phyloP scores from a whole-genome alignment of 2,329 filamentous ascomycete genomes.

The Pyrenochaeta sp. region DNA sequence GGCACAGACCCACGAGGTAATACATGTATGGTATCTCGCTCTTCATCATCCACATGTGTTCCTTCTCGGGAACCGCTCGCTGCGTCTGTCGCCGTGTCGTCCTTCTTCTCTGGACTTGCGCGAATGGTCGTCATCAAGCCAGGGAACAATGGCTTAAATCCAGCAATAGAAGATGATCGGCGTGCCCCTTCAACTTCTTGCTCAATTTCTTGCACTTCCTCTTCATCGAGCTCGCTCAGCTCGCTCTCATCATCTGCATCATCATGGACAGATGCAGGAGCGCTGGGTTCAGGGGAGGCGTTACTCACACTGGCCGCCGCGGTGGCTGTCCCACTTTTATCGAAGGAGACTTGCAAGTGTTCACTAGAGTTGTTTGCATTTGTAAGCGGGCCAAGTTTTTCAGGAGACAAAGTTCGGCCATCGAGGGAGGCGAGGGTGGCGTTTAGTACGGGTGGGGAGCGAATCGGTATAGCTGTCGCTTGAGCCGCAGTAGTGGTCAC shows the following conservation, averaged over 20 bases:
- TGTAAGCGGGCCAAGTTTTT: slow-evolving; percentile 17
- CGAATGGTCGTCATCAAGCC: slow-evolving; percentile 30
- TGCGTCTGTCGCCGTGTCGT: neutral
- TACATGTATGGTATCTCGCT: slow-evolving; percentile 3
- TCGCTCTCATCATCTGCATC: slow-evolving; percentile 65
- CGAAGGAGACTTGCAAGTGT: slow-evolving; percentile 25
- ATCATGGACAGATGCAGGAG: slow-evolving; percentile 64
- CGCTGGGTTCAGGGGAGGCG: slow-evolving; percentile 57
- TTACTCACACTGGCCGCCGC: slow-evolving; percentile 39
- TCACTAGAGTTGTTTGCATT: slow-evolving; percentile 16
- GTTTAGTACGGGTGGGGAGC: slow-evolving; percentile 35
- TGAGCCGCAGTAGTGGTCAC: slow-evolving; percentile 38
- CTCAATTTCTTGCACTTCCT: slow-evolving; percentile 46
- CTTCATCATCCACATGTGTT: neutral
- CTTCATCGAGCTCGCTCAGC: slow-evolving; percentile 61
- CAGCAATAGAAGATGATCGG: slow-evolving; percentile 23
- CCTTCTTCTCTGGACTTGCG: slow-evolving; percentile 3
- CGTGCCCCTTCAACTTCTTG: slow-evolving; percentile 28
- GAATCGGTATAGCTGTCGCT: slow-evolving; percentile 44
- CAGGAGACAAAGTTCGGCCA: slow-evolving; percentile 23
- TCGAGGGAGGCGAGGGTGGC: slow-evolving; percentile 22
- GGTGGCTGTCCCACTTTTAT: slow-evolving; percentile 53
- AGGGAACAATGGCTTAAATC: slow-evolving; percentile 36
- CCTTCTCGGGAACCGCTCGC: neutral
- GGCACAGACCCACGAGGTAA: neutral